phyloP scores from a whole-genome alignment of 352 stramenopile genomes.

The Aphanomyces invadans region DNA sequence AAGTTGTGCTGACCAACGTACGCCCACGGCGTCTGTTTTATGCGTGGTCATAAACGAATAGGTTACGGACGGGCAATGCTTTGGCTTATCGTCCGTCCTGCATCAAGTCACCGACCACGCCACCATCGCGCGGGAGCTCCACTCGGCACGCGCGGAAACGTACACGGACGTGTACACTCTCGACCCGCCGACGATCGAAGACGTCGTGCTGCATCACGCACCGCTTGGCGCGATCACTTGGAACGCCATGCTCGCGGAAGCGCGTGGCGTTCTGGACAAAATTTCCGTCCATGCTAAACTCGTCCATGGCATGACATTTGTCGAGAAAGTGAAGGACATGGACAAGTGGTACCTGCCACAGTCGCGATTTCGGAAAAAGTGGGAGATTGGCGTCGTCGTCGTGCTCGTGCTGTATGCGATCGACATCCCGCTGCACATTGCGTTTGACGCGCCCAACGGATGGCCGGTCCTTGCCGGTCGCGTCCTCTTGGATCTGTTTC shows the following conservation, averaged over 20 bases:
- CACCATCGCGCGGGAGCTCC: too few relatives aligned
- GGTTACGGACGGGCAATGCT: conserved; percentile 13
- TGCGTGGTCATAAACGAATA: background rate
- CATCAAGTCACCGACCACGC: too few relatives aligned
- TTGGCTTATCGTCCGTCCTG: background rate
- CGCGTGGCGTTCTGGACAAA: background rate
- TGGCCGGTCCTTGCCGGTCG: background rate
- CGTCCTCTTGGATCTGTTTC: conserved; percentile 37
- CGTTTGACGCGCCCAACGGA: background rate
- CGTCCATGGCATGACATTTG: background rate
- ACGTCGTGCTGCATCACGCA: background rate
- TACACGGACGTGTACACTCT: conserved; percentile 14
- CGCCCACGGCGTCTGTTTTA: background rate
- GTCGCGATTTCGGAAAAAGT: conserved; percentile 6
- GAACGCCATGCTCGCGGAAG: background rate
- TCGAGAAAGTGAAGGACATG: too few relatives aligned
- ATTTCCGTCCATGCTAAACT: background rate
- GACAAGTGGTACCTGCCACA: conserved; percentile 1
- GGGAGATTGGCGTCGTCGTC: conserved; percentile 9
- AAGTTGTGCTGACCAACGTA: background rate
- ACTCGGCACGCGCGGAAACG: background rate
- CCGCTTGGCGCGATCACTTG: background rate
- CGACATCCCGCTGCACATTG: conserved; percentile 12
- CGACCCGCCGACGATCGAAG: background rate
- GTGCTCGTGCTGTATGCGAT: background rate